Percentiles rank a stretch among this genome's conserved stretches.
Evolutionary conservation across 2,329 filamentous ascomycete species (phyloP).

Genomic region (Apiospora aurea): DNA sequence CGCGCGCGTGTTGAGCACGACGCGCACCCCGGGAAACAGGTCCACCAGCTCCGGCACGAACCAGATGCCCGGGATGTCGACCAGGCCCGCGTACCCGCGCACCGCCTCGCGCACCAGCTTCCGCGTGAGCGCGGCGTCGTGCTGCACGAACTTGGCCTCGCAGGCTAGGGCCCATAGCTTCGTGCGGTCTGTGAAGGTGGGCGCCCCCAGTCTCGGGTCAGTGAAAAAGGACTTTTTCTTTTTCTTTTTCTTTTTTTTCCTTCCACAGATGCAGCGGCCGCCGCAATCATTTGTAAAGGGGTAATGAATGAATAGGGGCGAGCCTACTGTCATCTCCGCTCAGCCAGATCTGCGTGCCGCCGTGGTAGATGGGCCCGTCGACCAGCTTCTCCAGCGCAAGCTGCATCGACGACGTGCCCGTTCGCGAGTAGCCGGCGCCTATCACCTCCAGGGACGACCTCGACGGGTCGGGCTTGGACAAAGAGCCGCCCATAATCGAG

Average conservation of each 20-base stretch:
- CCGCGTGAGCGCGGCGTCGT: background rate
- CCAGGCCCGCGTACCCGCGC: constrained; percentile 22
- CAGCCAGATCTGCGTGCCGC: constrained; percentile 27
- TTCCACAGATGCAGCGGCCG: too few species aligned
- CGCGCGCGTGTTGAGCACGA: constrained; percentile 36
- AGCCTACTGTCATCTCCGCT: constrained; percentile 8
- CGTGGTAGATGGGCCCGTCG: constrained; percentile 27
- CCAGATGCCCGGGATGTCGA: constrained; percentile 22
- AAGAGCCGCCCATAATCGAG: constrained; percentile 24
- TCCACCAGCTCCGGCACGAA: constrained; percentile 31
- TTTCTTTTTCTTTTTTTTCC: background rate
- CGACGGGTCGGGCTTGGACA: constrained; percentile 25
- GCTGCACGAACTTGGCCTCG: constrained; percentile 20
- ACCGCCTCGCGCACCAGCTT: constrained; percentile 24
- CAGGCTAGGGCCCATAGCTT: constrained; percentile 17
- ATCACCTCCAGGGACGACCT: constrained; percentile 27
- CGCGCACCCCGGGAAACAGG: constrained; percentile 35
- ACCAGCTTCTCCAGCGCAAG: constrained; percentile 27
- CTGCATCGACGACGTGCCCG: constrained; percentile 28
- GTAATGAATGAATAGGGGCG: background rate
- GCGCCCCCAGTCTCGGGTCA: background rate
- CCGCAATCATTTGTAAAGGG: too few species aligned
- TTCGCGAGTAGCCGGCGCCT: constrained; percentile 29
- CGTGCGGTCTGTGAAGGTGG: background rate
- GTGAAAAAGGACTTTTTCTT: background rate